Conservation (phyloP, 1,139 yeast species). For the Pneumocystis canis region DNA sequence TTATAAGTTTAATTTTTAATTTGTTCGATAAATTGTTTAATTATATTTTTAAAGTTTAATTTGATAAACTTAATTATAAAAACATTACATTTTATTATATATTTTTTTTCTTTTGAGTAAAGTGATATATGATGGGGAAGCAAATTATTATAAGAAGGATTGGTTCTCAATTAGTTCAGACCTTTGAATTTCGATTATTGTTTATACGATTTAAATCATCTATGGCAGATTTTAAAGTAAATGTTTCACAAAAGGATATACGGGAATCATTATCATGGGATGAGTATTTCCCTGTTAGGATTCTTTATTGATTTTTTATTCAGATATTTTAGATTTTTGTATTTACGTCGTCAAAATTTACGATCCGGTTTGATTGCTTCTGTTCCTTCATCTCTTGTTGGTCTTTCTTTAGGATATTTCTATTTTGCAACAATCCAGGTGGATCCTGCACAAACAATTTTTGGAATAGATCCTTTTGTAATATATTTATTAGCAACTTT, state of each 20-base stretch:
- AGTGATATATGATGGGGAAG: neutral
- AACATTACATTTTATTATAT: neutral
- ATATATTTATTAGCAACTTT: slow-evolving; percentile 54
- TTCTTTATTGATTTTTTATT: neutral
- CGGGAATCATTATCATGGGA: slow-evolving; percentile 43
- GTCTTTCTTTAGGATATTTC: slow-evolving; percentile 59
- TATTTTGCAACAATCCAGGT: slow-evolving; percentile 57
- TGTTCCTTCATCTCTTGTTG: slow-evolving; percentile 47
- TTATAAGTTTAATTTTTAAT: neutral
- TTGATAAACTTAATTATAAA: neutral
- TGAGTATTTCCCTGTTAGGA: slow-evolving; percentile 23
- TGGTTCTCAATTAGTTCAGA: neutral
- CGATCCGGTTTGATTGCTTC: slow-evolving; percentile 56
- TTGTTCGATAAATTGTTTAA: neutral
- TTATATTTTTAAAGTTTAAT: no score
- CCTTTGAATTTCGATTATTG: neutral
- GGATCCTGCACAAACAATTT: slow-evolving; percentile 65
- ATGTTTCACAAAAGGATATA: neutral
- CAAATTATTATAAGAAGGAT: neutral
- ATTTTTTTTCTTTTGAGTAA: neutral
- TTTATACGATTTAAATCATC: neutral
- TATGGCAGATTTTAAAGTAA: neutral
- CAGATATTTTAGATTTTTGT: slow-evolving; percentile 33
- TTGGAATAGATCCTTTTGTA: slow-evolving; percentile 78
- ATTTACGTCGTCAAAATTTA: slow-evolving; percentile 60